Evolutionary conservation across 75 land plant genomes (phyloP).

Genomic region (Azolla pinnata): DNA sequence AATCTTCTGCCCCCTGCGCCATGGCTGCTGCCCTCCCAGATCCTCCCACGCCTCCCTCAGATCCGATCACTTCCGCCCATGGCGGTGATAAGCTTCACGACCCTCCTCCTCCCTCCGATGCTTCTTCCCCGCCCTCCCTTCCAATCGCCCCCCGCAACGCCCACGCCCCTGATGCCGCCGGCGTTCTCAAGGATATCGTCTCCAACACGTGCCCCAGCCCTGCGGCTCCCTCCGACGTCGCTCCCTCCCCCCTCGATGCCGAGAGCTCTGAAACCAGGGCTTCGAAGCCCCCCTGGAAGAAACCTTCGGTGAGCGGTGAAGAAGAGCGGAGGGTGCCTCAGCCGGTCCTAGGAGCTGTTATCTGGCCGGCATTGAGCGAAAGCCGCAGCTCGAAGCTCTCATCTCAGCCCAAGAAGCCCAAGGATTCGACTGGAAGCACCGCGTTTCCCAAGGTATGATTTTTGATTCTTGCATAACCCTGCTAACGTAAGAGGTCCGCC

Average conservation of each 20-base stretch:
- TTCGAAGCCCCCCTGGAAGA: constrained; percentile 17
- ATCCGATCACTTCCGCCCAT: not conserved
- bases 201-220: not conserved
- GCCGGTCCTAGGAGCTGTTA: constrained; percentile 20
- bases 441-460: not conserved
- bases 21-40: not conserved
- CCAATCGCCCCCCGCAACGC: not conserved
- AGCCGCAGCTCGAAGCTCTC: not conserved
- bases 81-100: not conserved
- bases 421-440: not conserved
- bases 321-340: not conserved
- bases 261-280: not conserved
- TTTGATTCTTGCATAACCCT: not conserved
- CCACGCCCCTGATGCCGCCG: not conserved
- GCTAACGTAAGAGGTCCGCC: not conserved
- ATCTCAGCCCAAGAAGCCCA: not conserved
- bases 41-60: not conserved
- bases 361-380: constrained; percentile 25
- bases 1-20: too few species aligned
- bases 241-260: not conserved
- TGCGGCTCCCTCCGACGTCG: not conserved
- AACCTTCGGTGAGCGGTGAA: constrained; percentile 6
- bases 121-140: not conserved
- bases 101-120: not conserved
- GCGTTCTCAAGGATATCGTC: not conserved